Base-by-base conservation (phyloP, 2,329 filamentous ascomycete genomes). In the Pseudogymnoascus sp. region DNA sequence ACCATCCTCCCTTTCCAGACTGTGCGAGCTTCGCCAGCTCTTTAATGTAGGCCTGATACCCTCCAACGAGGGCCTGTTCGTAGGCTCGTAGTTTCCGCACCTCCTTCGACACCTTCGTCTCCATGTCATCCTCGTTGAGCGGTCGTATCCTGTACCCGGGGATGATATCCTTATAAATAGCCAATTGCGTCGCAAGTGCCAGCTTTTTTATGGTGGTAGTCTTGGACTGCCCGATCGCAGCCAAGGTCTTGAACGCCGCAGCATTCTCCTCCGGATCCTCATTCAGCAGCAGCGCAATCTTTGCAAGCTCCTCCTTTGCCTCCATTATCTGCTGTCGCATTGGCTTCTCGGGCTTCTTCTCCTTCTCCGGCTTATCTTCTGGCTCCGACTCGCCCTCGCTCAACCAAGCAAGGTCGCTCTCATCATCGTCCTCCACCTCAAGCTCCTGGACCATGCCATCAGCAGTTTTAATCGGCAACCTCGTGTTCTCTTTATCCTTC, bases 81-180 rank as follows among this genome's bases (percentile, higher is more conserved):
- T 92, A 99, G 49, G 84, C 80, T 62, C 92, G 84, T 66, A 96
- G 76, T 68, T 85, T 88, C 71, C 89, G 86, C 35, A 97, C 91
- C 29, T 97, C 94, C 73, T 96, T 97, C 4, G 92, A 96, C 1
- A 97, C 78, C 74, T 95, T 95, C 66, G 87, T 87, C 63, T 83
- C 83, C 71, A 88, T 81, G 49, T 88, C 85, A 33, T 91, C 88
- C 64, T 95, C 91, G 0, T 83, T 80, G 3, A 91, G 78, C 1
- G 91, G 89, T 16, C 94, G 87, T 78, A 99, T 97, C 65, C 94
- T 84, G 74, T 99, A 99, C 21, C 94, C 94, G 0, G 94, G 94
- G 64, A 99, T 97, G 55, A 97, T 84, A 75, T 97, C 94, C 74
- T 93, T 96, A 80, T 93, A 99, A 11, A 97, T 86, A 0, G 92